A percentile compares a stretch with the other conserved stretches of the same genome.
Evolutionary conservation across 495 filamentous ascomycete genomes (phyloP).

Genomic region (Viridothelium virens): DNA sequence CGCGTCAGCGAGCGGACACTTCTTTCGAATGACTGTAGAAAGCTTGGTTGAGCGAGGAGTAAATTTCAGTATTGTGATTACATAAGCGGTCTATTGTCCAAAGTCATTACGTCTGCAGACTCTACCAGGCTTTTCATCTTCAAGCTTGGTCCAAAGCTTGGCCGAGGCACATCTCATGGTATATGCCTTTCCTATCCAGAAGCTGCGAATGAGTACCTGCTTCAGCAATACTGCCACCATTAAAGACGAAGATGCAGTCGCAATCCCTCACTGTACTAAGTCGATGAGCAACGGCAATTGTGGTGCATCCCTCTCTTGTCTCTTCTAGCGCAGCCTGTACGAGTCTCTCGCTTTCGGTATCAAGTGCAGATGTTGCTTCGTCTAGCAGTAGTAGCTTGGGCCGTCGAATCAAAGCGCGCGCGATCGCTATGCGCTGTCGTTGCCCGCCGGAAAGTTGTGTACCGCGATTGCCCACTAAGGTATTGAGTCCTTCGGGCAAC

Average conservation of each 20-base stretch:
- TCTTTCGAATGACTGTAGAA: neutral
- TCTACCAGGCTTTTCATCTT: neutral
- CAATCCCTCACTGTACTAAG: constrained; percentile 53
- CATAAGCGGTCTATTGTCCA: neutral
- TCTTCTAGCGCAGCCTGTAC: constrained; percentile 73
- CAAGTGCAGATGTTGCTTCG: constrained; percentile 74
- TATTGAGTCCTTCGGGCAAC: constrained; percentile 63
- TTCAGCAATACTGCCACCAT: constrained; percentile 14
- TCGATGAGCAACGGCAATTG: constrained; percentile 71
- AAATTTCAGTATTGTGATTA: neutral
- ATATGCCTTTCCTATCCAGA: constrained; percentile 22
- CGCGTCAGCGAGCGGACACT: too few relatives aligned
- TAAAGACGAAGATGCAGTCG: constrained; percentile 16
- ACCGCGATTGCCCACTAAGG: constrained; percentile 68
- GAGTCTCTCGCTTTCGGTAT: constrained; percentile 74
- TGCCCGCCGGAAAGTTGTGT: constrained; percentile 74
- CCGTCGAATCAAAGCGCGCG: constrained; percentile 63
- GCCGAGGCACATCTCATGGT: constrained; percentile 23
- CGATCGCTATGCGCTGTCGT: constrained; percentile 74
- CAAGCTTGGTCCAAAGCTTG: constrained; percentile 22
- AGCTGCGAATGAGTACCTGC: constrained; percentile 14
- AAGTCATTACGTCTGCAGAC: constrained; percentile 1
- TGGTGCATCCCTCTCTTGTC: constrained; percentile 66
- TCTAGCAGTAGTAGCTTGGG: constrained; percentile 68
- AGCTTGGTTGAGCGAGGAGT: neutral